Evolutionary conservation across 73 alveolate genomes (phyloP).

Genomic region (Paramecium tetraurelia): DNA sequence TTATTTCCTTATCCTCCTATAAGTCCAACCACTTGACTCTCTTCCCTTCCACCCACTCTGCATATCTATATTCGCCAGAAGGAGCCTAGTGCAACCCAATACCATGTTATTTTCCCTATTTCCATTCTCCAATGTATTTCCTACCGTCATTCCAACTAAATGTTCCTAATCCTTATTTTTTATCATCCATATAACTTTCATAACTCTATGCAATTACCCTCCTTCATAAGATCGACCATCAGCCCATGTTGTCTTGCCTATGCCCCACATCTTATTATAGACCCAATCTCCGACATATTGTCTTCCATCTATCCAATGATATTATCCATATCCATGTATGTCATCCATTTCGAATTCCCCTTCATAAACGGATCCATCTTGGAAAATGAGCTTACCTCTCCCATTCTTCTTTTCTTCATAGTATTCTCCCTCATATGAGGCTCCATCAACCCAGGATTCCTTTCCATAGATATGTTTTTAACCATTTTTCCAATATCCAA

Average conservation of each 20-base stretch:
- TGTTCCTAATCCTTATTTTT: neutral
- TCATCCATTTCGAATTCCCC: neutral
- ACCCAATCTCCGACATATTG: slow-evolving; percentile 71
- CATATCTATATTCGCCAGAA: slow-evolving; percentile 34
- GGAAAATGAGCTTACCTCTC: slow-evolving; percentile 55
- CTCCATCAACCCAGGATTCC: slow-evolving; percentile 57
- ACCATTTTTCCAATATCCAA: slow-evolving; percentile 81
- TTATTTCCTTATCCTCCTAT: neutral
- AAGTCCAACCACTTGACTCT: slow-evolving; percentile 45
- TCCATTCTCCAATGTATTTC: slow-evolving; percentile 74
- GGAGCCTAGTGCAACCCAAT: slow-evolving; percentile 40
- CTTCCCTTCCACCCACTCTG: slow-evolving; percentile 63
- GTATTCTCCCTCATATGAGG: slow-evolving; percentile 55
- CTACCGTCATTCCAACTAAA: slow-evolving; percentile 23
- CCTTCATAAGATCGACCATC: slow-evolving; percentile 65
- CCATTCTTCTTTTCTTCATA: slow-evolving; percentile 59
- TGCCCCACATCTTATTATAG: slow-evolving; percentile 76
- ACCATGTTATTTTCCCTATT: slow-evolving; percentile 61
- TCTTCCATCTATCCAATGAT: slow-evolving; percentile 73
- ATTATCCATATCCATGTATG: slow-evolving; percentile 61
- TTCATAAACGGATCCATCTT: slow-evolving; percentile 56
- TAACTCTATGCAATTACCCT: neutral
- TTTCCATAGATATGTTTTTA: slow-evolving; percentile 69
- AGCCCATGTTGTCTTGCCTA: slow-evolving; percentile 68
- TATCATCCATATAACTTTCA: slow-evolving; percentile 53